Evolutionary conservation across 2,329 filamentous ascomycete species (phyloP), one percentile per base, ranked within the genome.

Genomic region (Neopestalotiopsis sp.): DNA sequence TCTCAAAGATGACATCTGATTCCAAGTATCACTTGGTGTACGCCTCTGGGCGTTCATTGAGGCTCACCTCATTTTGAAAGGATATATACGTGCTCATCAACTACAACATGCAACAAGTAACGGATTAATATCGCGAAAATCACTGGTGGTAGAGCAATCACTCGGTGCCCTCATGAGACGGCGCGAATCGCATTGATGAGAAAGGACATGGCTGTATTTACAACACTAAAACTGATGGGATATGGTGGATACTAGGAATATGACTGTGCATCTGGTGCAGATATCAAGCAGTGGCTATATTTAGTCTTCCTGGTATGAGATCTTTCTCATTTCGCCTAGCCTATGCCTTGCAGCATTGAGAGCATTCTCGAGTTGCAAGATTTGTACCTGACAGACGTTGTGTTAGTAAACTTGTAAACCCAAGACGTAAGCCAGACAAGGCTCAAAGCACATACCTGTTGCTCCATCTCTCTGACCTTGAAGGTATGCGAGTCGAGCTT

Each of bases 401-500:
- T 10, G 70, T 77, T 72, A 77, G 74, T 61, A 58, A 65, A 20
- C 7, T 12, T n/a, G 17, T 42, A n/a, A n/a, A 57, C 4, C 14
- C 28, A 40, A 32, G 9, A 57, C 1, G 12, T 30, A 10, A 12
- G 12, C 62, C 32, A 6, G 13, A 13, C 20, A 4, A 49, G 24
- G 38, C 38, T 9, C 10, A 52, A 49, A 30, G 45, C 59, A 86
- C 88, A 76, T 86, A 97, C 95, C 93, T 99, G 96, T 79, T 99
- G 96, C 84, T 99, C 96, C 96, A 99, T 99, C 84, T 99, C 95
- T 75, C 92, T 89, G 65, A 98, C 94, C 88, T 99, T 99, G 86
- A 99, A 98, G 84, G 99, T 96, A 81, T 98, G 95, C 40, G 92
- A 90, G 71, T 93, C 95, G 61, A 99, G 84, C 83, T 94, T 93